phyloP scores from a whole-genome alignment of 768 basidiomycete species.

The Naganishia onofrii region DNA sequence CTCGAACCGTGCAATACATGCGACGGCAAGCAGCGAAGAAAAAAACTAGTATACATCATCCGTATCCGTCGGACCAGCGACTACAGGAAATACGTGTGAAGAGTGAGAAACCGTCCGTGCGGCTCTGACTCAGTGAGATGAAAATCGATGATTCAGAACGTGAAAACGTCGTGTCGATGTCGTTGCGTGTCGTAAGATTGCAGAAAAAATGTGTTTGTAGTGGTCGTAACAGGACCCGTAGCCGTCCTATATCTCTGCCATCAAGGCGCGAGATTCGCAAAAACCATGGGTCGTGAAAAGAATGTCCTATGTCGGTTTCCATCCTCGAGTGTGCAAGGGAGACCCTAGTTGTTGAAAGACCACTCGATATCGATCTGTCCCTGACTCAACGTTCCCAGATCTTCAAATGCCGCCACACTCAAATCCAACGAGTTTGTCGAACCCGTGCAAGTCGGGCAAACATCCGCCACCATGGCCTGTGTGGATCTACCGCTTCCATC shows the following conservation, averaged over 20 bases:
- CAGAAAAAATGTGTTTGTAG: background rate
- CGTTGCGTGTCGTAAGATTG: background rate
- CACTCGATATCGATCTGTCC: background rate
- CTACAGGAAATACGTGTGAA: background rate
- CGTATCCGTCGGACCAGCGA: too few species aligned
- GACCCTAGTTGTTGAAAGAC: constrained; percentile 5
- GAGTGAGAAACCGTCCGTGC: background rate
- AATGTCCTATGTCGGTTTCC: background rate
- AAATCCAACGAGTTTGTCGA: constrained; percentile 61
- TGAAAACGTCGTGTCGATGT: background rate
- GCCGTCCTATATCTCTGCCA: background rate
- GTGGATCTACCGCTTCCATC: constrained; percentile 57
- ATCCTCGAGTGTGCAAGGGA: background rate
- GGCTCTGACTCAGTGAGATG: background rate
- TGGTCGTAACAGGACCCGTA: background rate
- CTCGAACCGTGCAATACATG: too few species aligned
- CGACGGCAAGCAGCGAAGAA: too few species aligned
- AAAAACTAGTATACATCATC: too few species aligned
- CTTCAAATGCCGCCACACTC: constrained; percentile 61
- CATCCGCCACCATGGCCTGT: constrained; percentile 68
- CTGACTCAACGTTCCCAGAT: background rate
- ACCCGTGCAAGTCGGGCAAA: constrained; percentile 75
- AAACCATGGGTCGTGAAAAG: background rate
- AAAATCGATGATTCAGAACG: background rate
- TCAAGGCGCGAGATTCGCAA: background rate